phyloP scores from a whole-genome alignment of 2,329 filamentous ascomycete species.

The Lachnellula cervina region DNA sequence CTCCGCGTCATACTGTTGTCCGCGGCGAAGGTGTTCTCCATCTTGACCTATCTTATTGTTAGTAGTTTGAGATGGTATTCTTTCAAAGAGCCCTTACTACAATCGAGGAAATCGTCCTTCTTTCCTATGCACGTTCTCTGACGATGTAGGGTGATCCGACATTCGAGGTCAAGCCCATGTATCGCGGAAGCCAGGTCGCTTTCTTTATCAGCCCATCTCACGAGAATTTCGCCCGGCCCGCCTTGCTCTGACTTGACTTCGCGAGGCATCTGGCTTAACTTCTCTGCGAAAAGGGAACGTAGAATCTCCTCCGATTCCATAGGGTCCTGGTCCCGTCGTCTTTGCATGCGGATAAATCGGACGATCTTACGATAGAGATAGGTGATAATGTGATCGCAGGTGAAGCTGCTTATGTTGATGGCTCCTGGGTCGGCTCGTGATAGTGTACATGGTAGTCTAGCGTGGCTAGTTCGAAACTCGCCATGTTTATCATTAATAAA shows the following conservation, averaged over 20 bases:
- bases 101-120: slow-evolving; percentile 1
- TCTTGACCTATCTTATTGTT: neutral
- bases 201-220: slow-evolving; percentile 1
- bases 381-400: slow-evolving; percentile 12
- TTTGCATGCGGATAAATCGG: neutral
- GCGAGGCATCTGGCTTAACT: slow-evolving; percentile 13
- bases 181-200: neutral
- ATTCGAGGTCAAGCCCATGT: slow-evolving; percentile 4
- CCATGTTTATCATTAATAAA: slow-evolving; percentile 26
- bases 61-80: neutral
- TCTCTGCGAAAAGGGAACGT: slow-evolving; percentile 4
- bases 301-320: neutral
- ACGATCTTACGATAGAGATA: slow-evolving; percentile 3
- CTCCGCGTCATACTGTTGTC: neutral
- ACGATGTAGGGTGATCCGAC: slow-evolving; percentile 14
- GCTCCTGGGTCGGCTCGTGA: neutral
- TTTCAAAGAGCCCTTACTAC: neutral
- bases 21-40: neutral
- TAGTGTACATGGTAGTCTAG: slow-evolving; percentile 1
- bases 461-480: slow-evolving; percentile 16
- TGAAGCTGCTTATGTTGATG: neutral
- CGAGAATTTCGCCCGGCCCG: neutral
- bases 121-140: slow-evolving; percentile 10
- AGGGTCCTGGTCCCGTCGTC: neutral
- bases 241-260: neutral